Evolutionary conservation across 2,329 filamentous ascomycete genomes (phyloP), one percentile per base, ranked within the genome.

Genomic region (Stagonosporopsis vannaccii): DNA sequence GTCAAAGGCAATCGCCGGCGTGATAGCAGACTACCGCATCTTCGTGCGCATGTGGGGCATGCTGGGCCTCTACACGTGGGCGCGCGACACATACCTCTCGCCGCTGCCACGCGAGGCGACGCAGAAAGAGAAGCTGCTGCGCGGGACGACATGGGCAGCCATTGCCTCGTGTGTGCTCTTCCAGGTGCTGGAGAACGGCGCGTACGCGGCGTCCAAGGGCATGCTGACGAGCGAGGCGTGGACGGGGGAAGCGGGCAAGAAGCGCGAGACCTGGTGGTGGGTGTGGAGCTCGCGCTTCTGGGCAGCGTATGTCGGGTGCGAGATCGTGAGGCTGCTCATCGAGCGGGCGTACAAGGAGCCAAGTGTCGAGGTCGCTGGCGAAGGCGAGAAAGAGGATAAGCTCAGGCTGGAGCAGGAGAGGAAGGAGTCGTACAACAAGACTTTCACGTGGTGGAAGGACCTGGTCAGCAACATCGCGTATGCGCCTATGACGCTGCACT

Each of bases 401-500:
- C 66, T 78, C 33, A 64, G 62, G 51, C 59, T 58, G 20, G 67
- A 73, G 45, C 60, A 68, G 42, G 62, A 54, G 43, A 62, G 58
- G 33, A 72, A 57, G 51, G 61, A 75, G 26, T 60, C 56, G 36
- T 65, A 66, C 50, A 67, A 63, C 56, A 63, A 74, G 46, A 71
- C 74, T 32, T 65, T 68, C 62, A 75, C 70, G 58, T 92, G 85
- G 85, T 87, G 84, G 81, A 86, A 83, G 70, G 85, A 88, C 69
- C 77, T 94, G 49, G 80, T 87, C 19, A 84, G 87, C 37, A 92
- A 92, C 76, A 71, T 86, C 59, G 87, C 89, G 28, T 96, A 91
- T 87, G 86, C 90, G 52, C 92, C 93, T 28, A 80, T 96, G 72
- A 94, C 91, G 59, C 70, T 94, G 52, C 92, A 97, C 79, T 97